Base-by-base conservation (phyloP, 805 yeast species). In the Wickerhamomyces ciferrii region DNA sequence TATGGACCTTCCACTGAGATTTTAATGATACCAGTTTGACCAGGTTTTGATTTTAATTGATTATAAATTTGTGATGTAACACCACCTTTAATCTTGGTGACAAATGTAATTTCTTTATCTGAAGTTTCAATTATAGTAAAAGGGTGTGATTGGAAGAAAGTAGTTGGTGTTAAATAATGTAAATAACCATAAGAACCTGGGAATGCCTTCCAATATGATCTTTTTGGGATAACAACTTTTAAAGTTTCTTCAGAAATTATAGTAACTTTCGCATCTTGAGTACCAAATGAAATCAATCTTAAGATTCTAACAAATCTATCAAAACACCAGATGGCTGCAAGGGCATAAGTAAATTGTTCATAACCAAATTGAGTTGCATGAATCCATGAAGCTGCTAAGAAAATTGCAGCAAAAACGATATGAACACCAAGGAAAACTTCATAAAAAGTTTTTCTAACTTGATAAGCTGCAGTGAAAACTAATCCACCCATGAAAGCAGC, bases 81-180 rank as follows among this genome's bases (percentile, higher is more conserved):
- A 56, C 88, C 89, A 29, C 75, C 74, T 60, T 79, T 79, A 42
- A 72, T 75, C 59, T 76, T 78, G 49, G 78, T 69, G 52, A 64
- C 71, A 49, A 77, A 67, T 3, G 69, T 66, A 24, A 79, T 61
- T 43, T 65, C 62, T 51, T 65, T 64, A 34, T 66, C 67, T 44
- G 57, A 58, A 5, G 72, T 61, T 44, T 72, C 72, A 39, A 76
- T 69, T 23, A 78, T 64, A 4, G 92, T 81, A 64, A 87, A 84
- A 14, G 92, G 92, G 59, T 84, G 89, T 7, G 84, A 78, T 60
- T 84, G 88, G 79, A 82, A 82, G 61, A 83, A 79, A 35, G 75
- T 65, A 2, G 65, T 58, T 21, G 75, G 68, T 38, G 74, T 66
- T 45, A 82, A 52, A 60, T 82, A 80, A 62, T 82, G 76, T 39